Percentiles rank a stretch among this genome's conserved stretches.
Conservation (phyloP, 352 stramenopile genomes). For the Pythium plurisporium region DNA sequence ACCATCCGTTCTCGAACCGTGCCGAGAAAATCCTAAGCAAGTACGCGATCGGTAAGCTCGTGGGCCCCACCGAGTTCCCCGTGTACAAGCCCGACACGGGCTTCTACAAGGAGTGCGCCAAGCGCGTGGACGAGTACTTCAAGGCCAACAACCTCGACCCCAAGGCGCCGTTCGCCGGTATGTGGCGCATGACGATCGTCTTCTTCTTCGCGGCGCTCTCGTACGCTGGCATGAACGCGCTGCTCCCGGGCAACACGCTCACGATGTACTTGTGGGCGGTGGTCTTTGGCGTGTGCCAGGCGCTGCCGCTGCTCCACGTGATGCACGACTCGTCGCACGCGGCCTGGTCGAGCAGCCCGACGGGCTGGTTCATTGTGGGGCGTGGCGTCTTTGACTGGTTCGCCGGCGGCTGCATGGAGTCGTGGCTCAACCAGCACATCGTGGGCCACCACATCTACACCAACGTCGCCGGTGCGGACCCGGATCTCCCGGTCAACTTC, state of each 20-base stretch:
- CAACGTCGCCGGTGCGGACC: slow-evolving; percentile 91
- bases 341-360: slow-evolving; percentile 78
- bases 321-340: slow-evolving; percentile 93
- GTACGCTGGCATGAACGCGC: slow-evolving; percentile 76
- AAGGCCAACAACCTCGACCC: slow-evolving; percentile 87
- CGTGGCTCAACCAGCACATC: slow-evolving; percentile 95
- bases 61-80: slow-evolving; percentile 81
- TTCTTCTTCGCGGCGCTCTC: slow-evolving; percentile 53
- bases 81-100: slow-evolving; percentile 88
- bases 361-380: slow-evolving; percentile 67
- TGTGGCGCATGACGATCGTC: slow-evolving; percentile 88
- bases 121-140: slow-evolving; percentile 87
- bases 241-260: slow-evolving; percentile 45
- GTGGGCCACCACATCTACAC: slow-evolving; percentile 96
- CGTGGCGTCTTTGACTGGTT: slow-evolving; percentile 90
- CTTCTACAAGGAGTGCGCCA: slow-evolving; percentile 88
- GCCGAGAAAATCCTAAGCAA: slow-evolving; percentile 80
- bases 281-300: slow-evolving; percentile 88
- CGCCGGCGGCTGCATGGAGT: slow-evolving; percentile 88
- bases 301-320: slow-evolving; percentile 87
- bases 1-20: slow-evolving; percentile 85
- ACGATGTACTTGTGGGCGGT: slow-evolving; percentile 68
- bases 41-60: slow-evolving; percentile 82
- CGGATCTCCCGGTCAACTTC: slow-evolving; percentile 89
- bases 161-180: slow-evolving; percentile 65